These are phyloP conservation scores for Fusarium oligoseptatum DNA, from an alignment of 2,329 filamentous ascomycete genomes.

Conservation along the genomic window DNA sequence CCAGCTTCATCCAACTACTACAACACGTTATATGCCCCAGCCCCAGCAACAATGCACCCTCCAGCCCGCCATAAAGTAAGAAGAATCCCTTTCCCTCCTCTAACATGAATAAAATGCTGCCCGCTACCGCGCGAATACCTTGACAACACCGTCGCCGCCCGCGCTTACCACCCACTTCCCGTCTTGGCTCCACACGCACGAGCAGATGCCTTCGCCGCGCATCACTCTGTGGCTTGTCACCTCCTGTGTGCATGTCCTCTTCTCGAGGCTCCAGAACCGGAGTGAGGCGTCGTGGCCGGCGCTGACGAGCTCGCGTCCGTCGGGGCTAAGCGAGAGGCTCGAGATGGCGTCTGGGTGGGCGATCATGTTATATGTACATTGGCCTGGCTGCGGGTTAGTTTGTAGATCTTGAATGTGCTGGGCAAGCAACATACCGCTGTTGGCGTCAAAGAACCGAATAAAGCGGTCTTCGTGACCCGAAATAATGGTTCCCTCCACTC, in stretches of 20 bases:
- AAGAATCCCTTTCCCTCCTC: constrained; percentile 10
- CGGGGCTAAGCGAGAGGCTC: constrained; percentile 89
- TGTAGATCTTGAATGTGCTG: neutral
- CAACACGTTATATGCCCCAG: constrained; percentile 8
- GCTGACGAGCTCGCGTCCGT: constrained; percentile 93
- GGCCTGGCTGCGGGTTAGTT: constrained; percentile 69
- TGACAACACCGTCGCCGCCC: constrained; percentile 94
- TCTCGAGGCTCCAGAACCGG: constrained; percentile 97
- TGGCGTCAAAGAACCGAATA: constrained; percentile 97
- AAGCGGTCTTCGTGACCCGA: constrained; percentile 97
- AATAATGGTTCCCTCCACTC: constrained; percentile 93
- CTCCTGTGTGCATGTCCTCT: constrained; percentile 94
- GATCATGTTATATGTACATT: constrained; percentile 99
- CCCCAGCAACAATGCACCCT: constrained; percentile 35
- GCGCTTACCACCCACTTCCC: constrained; percentile 94
- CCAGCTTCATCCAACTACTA: constrained; percentile 29
- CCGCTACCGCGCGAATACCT: constrained; percentile 76
- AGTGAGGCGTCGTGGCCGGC: constrained; percentile 96
- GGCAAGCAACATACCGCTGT: constrained; percentile 84
- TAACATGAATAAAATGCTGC: neutral
- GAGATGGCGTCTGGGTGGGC: constrained; percentile 96
- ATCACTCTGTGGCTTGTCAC: constrained; percentile 93
- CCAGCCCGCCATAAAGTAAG: constrained; percentile 8
- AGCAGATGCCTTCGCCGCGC: constrained; percentile 95
- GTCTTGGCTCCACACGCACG: constrained; percentile 95